Evolutionary conservation across 2,329 filamentous ascomycete genomes (phyloP).

Genomic region (Mycosphaerella sp.): DNA sequence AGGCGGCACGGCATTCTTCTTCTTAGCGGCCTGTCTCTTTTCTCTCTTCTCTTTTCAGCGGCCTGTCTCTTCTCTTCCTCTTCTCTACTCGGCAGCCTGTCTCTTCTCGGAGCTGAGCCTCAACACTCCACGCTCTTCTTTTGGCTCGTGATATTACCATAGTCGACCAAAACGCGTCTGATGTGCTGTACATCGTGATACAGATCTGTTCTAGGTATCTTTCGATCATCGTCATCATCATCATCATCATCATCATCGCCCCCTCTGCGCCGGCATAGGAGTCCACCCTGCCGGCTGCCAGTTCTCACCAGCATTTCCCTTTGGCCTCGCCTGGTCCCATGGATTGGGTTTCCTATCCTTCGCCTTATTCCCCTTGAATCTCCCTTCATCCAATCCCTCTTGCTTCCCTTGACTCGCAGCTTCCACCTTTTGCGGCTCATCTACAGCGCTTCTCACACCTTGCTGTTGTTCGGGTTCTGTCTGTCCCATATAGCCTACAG

Average conservation of each 20-base stretch:
- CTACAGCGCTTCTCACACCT: constrained; percentile 31
- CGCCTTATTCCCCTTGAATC: constrained; percentile 29
- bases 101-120: too few species aligned
- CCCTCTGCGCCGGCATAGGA: constrained; percentile 35
- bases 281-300: constrained; percentile 46
- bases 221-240: too few species aligned
- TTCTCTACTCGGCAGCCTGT: too few species aligned
- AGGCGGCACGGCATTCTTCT: too few species aligned
- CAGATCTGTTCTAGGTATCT: too few species aligned
- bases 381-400: constrained; percentile 31
- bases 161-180: too few species aligned
- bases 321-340: constrained; percentile 36
- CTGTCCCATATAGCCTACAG: constrained; percentile 34
- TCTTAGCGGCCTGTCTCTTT: too few species aligned
- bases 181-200: too few species aligned
- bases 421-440: constrained; percentile 31
- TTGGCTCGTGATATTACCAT: too few species aligned
- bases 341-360: constrained; percentile 32
- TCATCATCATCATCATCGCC: constrained; percentile 15
- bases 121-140: too few species aligned
- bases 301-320: constrained; percentile 39
- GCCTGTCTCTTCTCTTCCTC: too few species aligned
- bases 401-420: constrained; percentile 26
- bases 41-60: too few species aligned
- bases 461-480: constrained; percentile 30